Base-by-base conservation (phyloP, 176 grass and related monocot genomes). In the Phoenix roebelenii region DNA sequence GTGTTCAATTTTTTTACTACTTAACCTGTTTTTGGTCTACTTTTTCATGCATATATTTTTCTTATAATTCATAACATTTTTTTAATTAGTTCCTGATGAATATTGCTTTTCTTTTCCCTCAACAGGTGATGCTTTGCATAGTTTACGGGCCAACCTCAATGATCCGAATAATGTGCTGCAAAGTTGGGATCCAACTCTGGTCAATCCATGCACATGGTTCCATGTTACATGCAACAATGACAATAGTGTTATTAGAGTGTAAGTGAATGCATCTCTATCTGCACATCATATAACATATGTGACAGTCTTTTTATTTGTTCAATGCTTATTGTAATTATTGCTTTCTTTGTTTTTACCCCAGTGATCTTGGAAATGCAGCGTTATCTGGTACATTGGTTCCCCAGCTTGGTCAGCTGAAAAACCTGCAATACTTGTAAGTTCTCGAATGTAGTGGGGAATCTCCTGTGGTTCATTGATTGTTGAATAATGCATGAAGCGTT, bases 171-270 rank as follows among this genome's bases (percentile, higher is more conserved):
- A 95, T 81, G 90, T 95, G 57, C 80, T 95, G 39, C 90, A 95
- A 78, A 95, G 90, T 73, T 95, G 90, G 90, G 90, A 95, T 69
- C 83, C 86, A 32, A 95, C 90, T 63, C 66, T 95, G 64, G 90
- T 95, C 55, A 95, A 95, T 72, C 90, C 90, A 0, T 95, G 90
- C 71, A 89, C 90, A 71, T 95, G 90, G 86, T 95, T 95, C 76
- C 90, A 89, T 71, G 90, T 95, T 49, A 95, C 90, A 39, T 95
- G 90, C 68, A 95, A 95, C 16, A 95, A 86, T n/a, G 90, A 95
- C 69, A 95, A 95, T 76, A 95, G 85, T 57, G 90, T 95, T 71
- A 95, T 95, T 66, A 86, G 90, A 89, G 90, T 95, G 90, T 95
- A 89, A 50, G 90, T 74, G 9, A 19, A 59, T 61, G 9, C 24